These are phyloP conservation scores for Penicillium odoratum DNA, from an alignment of 495 filamentous ascomycete species.

Conservation along the genomic window DNA sequence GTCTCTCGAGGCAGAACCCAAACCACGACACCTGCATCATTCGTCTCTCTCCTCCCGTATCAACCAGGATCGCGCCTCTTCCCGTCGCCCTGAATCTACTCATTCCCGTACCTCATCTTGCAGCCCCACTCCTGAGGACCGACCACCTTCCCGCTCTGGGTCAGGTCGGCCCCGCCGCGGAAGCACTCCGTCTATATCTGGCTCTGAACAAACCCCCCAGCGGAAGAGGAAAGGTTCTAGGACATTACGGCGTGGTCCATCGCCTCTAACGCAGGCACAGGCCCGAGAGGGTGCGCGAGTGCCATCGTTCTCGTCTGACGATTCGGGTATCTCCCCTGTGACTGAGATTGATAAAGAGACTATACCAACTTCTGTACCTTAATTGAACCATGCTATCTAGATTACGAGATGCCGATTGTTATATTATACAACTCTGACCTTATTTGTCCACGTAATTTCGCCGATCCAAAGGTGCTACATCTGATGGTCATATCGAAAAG, in stretches of 20 bases:
- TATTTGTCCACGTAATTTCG: too few relatives aligned
- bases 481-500: too few relatives aligned
- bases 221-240: constrained; percentile 40
- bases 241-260: constrained; percentile 36
- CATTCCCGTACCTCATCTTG: constrained; percentile 52
- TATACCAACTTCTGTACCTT: constrained; percentile 20
- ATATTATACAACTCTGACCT: not conserved
- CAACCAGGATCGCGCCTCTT: constrained; percentile 36
- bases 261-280: constrained; percentile 47
- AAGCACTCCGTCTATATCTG: constrained; percentile 31
- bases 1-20: constrained; percentile 22
- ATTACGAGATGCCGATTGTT: not conserved
- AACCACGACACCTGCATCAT: constrained; percentile 30
- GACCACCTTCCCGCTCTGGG: constrained; percentile 41
- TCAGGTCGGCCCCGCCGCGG: constrained; percentile 39
- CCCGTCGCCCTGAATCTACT: constrained; percentile 41
- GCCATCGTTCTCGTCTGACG: constrained; percentile 42
- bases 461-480: too few relatives aligned
- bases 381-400: constrained; percentile 2
- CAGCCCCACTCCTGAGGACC: constrained; percentile 49
- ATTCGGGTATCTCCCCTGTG: constrained; percentile 29
- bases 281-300: constrained; percentile 42
- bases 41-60: constrained; percentile 36
- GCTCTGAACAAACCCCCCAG: constrained; percentile 31
- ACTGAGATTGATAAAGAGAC: constrained; percentile 27